phyloP scores from a whole-genome alignment of 371 early-diverging fungal species.

The Haplosporangium sp. region DNA sequence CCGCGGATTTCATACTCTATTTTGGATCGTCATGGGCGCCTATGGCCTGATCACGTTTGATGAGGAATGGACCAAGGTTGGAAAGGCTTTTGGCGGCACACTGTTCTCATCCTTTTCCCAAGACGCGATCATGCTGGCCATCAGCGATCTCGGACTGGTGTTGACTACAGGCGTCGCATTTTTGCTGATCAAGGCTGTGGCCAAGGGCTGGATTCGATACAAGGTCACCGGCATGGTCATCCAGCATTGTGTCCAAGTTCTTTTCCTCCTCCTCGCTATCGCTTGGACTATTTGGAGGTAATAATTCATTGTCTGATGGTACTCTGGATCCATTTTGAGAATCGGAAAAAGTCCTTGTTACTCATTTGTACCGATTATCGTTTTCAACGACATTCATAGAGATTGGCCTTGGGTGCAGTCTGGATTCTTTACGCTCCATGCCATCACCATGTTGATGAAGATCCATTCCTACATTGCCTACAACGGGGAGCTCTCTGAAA shows the following conservation, averaged over 20 bases:
- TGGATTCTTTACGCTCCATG: conserved; percentile 89
- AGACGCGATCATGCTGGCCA: conserved; percentile 68
- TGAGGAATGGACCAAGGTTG: conserved; percentile 75
- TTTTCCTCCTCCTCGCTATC: conserved; percentile 72
- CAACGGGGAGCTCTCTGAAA: conserved; percentile 78
- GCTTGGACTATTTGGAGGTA: conserved; percentile 76
- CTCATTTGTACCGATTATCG: background rate
- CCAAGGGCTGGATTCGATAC: conserved; percentile 67
- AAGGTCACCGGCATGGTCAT: conserved; percentile 64
- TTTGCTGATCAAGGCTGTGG: conserved; percentile 67
- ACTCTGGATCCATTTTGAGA: too few species aligned
- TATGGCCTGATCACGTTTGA: conserved; percentile 79
- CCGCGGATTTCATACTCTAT: conserved; percentile 92
- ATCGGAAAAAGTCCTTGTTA: background rate
- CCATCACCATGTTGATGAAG: conserved; percentile 95
- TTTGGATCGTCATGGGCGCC: conserved; percentile 90
- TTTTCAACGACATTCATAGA: conserved; percentile 43
- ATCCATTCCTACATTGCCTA: conserved; percentile 88
- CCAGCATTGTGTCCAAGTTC: conserved; percentile 79
- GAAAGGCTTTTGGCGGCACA: conserved; percentile 70
- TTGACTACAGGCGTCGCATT: conserved; percentile 70
- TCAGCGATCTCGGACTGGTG: conserved; percentile 77
- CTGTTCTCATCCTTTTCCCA: conserved; percentile 76
- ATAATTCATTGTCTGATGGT: conserved; percentile 6
- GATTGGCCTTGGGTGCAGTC: conserved; percentile 95